A percentile compares a stretch with the other conserved stretches of the same genome.
Evolutionary conservation across 495 filamentous ascomycete species (phyloP).

Genomic region (Annulohypoxylon moriforme): DNA sequence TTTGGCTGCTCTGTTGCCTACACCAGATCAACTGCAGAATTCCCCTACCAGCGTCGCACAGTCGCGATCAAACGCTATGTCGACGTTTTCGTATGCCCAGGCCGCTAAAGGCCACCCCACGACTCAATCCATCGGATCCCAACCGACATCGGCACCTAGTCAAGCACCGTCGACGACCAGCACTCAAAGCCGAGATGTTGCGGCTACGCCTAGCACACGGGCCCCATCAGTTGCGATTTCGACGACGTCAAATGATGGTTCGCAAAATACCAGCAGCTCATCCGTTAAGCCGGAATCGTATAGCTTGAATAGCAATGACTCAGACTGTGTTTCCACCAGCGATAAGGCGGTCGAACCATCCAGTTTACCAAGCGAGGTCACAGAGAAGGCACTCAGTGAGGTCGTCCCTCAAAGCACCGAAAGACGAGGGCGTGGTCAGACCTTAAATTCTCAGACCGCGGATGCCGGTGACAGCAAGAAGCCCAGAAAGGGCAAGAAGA

Average conservation of each 20-base stretch:
- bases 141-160: constrained; percentile 74
- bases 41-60: constrained; percentile 39
- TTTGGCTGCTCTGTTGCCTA: constrained; percentile 32
- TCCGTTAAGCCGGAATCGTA: constrained; percentile 46
- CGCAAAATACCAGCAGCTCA: constrained; percentile 44
- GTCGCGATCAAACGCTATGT: constrained; percentile 50
- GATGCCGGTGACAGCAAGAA: constrained; percentile 58
- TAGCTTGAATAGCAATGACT: constrained; percentile 32
- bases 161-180: constrained; percentile 73
- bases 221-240: constrained; percentile 59
- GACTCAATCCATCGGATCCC: constrained; percentile 52
- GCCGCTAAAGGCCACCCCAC: constrained; percentile 79
- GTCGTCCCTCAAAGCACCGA: constrained; percentile 35
- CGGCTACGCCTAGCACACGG: constrained; percentile 54
- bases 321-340: constrained; percentile 25
- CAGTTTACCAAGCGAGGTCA: constrained; percentile 23
- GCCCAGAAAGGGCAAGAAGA: constrained; percentile 61
- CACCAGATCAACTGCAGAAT: constrained; percentile 18
- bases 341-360: constrained; percentile 33
- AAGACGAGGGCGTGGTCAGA: constrained; percentile 43
- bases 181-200: constrained; percentile 75
- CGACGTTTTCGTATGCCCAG: constrained; percentile 91
- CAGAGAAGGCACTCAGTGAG: constrained; percentile 46
- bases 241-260: constrained; percentile 68
- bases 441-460: constrained; percentile 52